Percentiles rank a stretch among this genome's conserved stretches.
phyloP scores from a whole-genome alignment of 345 rosid species.

The Arabis alpina region DNA sequence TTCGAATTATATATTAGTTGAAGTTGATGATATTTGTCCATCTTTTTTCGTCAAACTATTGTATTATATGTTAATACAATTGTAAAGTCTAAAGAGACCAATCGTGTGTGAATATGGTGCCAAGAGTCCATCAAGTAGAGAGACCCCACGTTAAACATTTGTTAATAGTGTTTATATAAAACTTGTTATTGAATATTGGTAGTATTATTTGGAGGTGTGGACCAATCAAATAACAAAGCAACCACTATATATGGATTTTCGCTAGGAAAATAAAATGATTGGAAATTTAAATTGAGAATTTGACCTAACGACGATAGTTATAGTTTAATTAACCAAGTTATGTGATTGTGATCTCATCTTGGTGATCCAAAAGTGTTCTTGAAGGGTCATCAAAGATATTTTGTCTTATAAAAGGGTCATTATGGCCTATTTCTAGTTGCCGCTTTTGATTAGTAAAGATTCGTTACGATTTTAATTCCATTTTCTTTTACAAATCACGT shows the following conservation, averaged over 20 bases:
- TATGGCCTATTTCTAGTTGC: slow-evolving; percentile 27
- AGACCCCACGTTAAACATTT: slow-evolving; percentile 26
- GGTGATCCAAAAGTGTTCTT: slow-evolving; percentile 29
- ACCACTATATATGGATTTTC: slow-evolving; percentile 24
- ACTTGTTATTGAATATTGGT: neutral
- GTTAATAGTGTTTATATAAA: too few relatives aligned
- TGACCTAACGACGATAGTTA: slow-evolving; percentile 37
- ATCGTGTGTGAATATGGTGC: slow-evolving; percentile 38
- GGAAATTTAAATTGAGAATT: too few relatives aligned
- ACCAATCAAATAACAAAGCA: slow-evolving; percentile 24
- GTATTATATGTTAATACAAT: neutral
- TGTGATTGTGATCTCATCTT: too few relatives aligned
- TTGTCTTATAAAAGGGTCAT: slow-evolving; percentile 27
- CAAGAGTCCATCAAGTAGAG: slow-evolving; percentile 33
- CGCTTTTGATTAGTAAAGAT: slow-evolving; percentile 10
- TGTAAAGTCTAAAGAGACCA: slow-evolving; percentile 3
- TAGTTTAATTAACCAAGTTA: slow-evolving; percentile 12
- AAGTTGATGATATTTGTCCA: neutral
- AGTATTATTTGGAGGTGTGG: slow-evolving; percentile 17
- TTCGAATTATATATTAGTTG: neutral
- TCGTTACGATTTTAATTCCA: slow-evolving; percentile 12
- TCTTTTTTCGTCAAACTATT: slow-evolving; percentile 20
- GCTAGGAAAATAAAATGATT: neutral
- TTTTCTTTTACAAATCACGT: neutral
- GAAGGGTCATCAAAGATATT: slow-evolving; percentile 14